A percentile compares a stretch with the other conserved stretches of the same genome.
phyloP scores from a whole-genome alignment of 208 protist genomes.

The Leishmania amazonensis region DNA sequence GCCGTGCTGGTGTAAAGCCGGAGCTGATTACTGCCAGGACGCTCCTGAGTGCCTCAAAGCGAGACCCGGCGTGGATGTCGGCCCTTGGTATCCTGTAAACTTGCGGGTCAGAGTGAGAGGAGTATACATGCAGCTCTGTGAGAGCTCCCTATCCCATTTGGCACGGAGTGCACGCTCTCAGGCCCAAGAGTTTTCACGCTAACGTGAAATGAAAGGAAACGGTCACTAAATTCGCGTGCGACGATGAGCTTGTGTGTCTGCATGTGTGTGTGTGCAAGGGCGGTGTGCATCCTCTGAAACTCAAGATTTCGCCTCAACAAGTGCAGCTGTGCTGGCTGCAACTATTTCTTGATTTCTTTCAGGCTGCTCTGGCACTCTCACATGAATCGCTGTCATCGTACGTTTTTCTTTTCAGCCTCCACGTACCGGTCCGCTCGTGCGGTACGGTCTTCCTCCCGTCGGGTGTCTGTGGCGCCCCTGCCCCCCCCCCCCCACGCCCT shows the following conservation, averaged over 20 bases:
- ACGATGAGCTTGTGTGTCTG: neutral
- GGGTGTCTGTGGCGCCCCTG: neutral
- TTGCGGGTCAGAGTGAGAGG: neutral
- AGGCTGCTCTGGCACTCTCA: neutral
- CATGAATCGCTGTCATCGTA: neutral
- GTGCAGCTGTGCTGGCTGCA: neutral
- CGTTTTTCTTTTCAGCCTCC: too few relatives aligned
- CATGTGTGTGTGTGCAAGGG: neutral
- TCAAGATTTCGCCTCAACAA: neutral
- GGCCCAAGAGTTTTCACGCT: neutral
- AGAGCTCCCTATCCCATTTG: too few relatives aligned
- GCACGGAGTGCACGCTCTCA: neutral
- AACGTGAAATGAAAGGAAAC: neutral
- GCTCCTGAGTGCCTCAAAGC: constrained; percentile 43
- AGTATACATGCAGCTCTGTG: too few relatives aligned
- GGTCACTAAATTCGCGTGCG: neutral
- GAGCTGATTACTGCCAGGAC: constrained; percentile 56
- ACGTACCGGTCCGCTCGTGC: too few relatives aligned
- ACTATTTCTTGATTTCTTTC: neutral
- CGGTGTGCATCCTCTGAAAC: neutral
- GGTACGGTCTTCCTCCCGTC: neutral
- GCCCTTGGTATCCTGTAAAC: constrained; percentile 56
- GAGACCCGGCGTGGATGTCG: constrained; percentile 46
- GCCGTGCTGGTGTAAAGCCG: constrained; percentile 55
- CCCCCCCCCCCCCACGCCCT: too few relatives aligned